These are phyloP conservation scores for Suhomyces atakaporum DNA, from an alignment of 1,139 yeast species.

Conservation along the genomic window DNA sequence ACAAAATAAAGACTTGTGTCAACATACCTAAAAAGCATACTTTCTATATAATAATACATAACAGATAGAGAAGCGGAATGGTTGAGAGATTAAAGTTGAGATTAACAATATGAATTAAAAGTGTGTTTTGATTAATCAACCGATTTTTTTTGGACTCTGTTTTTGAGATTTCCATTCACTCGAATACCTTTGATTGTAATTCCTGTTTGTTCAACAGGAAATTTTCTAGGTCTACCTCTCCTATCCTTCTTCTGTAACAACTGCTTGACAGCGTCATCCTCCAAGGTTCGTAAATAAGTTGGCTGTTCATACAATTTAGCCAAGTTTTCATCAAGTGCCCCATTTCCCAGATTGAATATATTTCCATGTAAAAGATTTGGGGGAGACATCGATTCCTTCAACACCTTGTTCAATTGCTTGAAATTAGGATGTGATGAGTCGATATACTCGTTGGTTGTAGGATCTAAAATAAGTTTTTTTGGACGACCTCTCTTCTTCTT, in stretches of 20 bases:
- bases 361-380: conserved; percentile 7
- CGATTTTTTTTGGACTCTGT: conserved; percentile 20
- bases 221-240: conserved; percentile 55
- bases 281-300: conserved; percentile 32
- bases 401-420: conserved; percentile 39
- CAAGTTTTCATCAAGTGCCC: conserved; percentile 13
- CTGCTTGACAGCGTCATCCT: conserved; percentile 41
- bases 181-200: conserved; percentile 48
- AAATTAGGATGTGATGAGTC: conserved; percentile 49
- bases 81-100: not conserved
- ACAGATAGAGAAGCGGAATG: not conserved
- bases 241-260: conserved; percentile 45
- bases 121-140: too few relatives aligned
- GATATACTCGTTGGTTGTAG: conserved; percentile 43
- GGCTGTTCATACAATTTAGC: conserved; percentile 32
- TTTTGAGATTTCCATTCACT: conserved; percentile 40
- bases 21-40: not conserved
- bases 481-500: conserved; percentile 51
- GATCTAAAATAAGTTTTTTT: conserved; percentile 45
- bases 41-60: not conserved
- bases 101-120: not conserved
- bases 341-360: conserved; percentile 6
- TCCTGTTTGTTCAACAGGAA: conserved; percentile 52
- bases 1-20: not conserved
- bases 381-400: conserved; percentile 27